Evolutionary conservation across 2,329 filamentous ascomycete genomes (phyloP), one percentile per base, ranked within the genome.

Genomic region (Aureobasidium sp.): DNA sequence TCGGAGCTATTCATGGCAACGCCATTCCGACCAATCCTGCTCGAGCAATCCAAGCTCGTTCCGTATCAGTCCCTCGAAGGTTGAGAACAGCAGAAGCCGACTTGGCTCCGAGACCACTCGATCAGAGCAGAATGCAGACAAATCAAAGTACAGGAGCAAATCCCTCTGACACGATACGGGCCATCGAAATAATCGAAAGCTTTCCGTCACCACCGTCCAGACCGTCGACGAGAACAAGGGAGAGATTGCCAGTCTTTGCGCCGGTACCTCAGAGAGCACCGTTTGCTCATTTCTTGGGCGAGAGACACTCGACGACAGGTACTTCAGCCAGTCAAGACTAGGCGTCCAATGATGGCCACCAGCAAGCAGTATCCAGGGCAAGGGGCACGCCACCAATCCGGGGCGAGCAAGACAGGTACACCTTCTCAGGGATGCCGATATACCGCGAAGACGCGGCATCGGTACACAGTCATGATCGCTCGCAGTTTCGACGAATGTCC

Each of bases 191-290:
- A 5, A 62, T 70, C 31, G 36, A 62, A 11, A 63, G 63, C 12
- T 71, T 71, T 45, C 69, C 70, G 3, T 45, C 42, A 8, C 69
- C 69, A 8, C 67, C 67, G 3, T 70, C 69, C 67, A 67, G 65
- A 17, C 20, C 34, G 5, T 1, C 44, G n/a, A 20, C 22, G 11
- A 49, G 20, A 45, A 66, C 63, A 64, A 52, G 64, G 63, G 64
- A 51, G 64, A 52, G 66, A 61, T 62, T 31, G 57, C 61, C 55
- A 57, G 60, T 53, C 63, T 56, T 45, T 53, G 12, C 48, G 2
- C 44, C 57, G 3, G 9, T n/a, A 12, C 57, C 57, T 25, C 57
- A 25, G 8, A 20, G 45, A 51, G 9, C 36, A 22, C 22, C 25
- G 4, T 34, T 36, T n/a, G 17, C 34, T 12, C 34, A 34, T 11